Base-by-base conservation (phyloP, 768 basidiomycete species). In the Lyophyllum decastes region DNA sequence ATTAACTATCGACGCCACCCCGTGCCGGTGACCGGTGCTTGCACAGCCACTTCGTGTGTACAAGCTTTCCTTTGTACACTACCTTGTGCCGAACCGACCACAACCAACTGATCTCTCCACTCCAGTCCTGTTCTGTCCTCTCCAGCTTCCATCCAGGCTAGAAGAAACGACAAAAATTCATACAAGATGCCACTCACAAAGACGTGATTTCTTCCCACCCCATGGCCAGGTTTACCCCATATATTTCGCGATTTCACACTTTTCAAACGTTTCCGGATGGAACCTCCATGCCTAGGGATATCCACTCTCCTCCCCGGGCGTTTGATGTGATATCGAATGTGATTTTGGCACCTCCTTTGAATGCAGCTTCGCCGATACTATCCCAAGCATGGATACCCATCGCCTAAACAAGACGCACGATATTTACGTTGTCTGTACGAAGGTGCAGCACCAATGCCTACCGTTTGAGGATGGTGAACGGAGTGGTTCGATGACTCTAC, bases 21-120 rank as follows among this genome's bases (percentile, higher is more conserved):
- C 57, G 57, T 53, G 50, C 61, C 61, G 61, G 61, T 40, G 33
- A 34, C 57, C 61, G 61, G 51, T 34, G 48, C 40, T n/a, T n/a
- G 40, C 54, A 53, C 45, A 22, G 58, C 54, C 61, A 55, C 57
- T 35, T 33, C 35, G 26, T 54, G 21, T 48, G 44, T 48, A 16
- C 35, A 33, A 48, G 9, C 52, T 24, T 25, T 17, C n/a, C 21
- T 19, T 14, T 35, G 10, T 30, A 30, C n/a, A 30, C 5, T 30
- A 30, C 35, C 5, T 17, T 12, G 16, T 17, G 14, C 14, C 35
- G 16, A 38, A 17, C n/a, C n/a, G n/a, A 11, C 10, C 14, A 38
- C 40, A 4, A n/a, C 40, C 40, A n/a, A 41, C 40, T 19, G 4
- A 17, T 41, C 40, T n/a, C n/a, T 41, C 2, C 40, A n/a, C 5